Evolutionary conservation across 139 green algal species (phyloP).

Genomic region (Gonium pectorale): DNA sequence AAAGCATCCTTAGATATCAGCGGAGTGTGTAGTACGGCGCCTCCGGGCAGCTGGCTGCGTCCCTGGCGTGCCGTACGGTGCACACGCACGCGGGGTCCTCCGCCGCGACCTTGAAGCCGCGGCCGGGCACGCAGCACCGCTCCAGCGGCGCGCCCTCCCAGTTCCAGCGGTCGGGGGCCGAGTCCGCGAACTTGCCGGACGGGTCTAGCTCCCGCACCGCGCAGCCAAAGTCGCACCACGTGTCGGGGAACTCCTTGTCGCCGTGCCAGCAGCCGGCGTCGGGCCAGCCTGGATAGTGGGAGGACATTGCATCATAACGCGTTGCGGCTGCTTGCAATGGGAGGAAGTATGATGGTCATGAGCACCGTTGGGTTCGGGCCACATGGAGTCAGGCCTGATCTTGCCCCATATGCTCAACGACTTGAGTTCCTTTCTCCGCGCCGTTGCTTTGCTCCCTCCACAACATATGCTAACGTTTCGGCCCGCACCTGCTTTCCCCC

Average conservation of each 20-base stretch:
- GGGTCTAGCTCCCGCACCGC: constrained; percentile 69
- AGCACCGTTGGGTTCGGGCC: too few species aligned
- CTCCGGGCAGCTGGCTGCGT: constrained; percentile 49
- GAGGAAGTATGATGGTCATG: too few species aligned
- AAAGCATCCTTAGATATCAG: too few species aligned
- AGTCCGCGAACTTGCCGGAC: constrained; percentile 59
- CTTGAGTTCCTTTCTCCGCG: too few species aligned
- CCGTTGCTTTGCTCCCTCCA: too few species aligned
- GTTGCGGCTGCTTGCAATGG: too few species aligned
- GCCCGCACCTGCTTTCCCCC: constrained; percentile 81
- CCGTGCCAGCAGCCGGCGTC: constrained; percentile 69
- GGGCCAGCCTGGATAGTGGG: constrained; percentile 62
- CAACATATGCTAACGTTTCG: too few species aligned
- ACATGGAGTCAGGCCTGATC: too few species aligned
- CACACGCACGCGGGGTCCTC: constrained; percentile 57
- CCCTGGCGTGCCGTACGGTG: constrained; percentile 47
- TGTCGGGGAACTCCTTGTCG: constrained; percentile 62
- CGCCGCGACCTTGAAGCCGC: constrained; percentile 29
- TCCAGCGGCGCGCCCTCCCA: constrained; percentile 69
- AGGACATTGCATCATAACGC: too few species aligned
- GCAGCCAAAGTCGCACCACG: constrained; percentile 75
- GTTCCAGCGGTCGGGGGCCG: constrained; percentile 59
- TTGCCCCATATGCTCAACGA: too few species aligned
- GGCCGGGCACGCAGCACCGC: constrained; percentile 54
- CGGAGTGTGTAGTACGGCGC: constrained; percentile 72